Percentiles rank a stretch among this genome's conserved stretches.
These are phyloP conservation scores for Boletus fagicola DNA, from an alignment of 768 basidiomycete species.

Conservation along the genomic window DNA sequence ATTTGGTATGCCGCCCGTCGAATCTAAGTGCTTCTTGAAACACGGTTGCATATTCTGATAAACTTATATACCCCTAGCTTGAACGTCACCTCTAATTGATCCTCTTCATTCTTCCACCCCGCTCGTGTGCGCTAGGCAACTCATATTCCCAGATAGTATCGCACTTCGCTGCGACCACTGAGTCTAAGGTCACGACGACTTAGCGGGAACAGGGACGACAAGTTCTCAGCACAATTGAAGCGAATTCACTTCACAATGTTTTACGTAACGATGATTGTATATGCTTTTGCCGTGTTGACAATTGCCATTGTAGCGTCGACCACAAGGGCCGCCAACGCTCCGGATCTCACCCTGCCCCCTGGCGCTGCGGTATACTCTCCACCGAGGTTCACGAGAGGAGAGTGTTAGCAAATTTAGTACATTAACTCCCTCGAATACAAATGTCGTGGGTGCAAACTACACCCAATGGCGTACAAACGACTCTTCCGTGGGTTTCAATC, in stretches of 20 bases:
- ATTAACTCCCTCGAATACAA: constrained; percentile 50
- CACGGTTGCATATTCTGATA: too few relatives aligned
- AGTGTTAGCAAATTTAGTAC: constrained; percentile 35
- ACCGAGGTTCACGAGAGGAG: background rate
- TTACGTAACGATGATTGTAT: background rate
- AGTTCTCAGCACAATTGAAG: background rate
- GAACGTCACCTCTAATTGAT: background rate
- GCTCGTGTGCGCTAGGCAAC: background rate
- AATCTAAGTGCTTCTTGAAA: too few relatives aligned
- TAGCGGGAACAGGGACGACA: background rate
- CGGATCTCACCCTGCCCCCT: constrained; percentile 13
- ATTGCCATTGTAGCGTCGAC: constrained; percentile 2
- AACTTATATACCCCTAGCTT: too few relatives aligned
- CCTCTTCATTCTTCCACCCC: background rate
- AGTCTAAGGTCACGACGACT: background rate
- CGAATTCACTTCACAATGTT: background rate
- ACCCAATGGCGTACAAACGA: constrained; percentile 35
- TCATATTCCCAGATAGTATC: background rate
- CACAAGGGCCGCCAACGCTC: background rate
- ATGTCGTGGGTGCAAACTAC: constrained; percentile 48
- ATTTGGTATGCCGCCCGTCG: too few relatives aligned
- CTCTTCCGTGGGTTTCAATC: constrained; percentile 52
- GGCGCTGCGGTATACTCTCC: constrained; percentile 22
- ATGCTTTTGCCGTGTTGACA: constrained; percentile 3
- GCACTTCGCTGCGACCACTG: background rate